Percentiles rank a stretch among this genome's conserved stretches.
These are phyloP conservation scores for Arthromyces matolae DNA, from an alignment of 768 basidiomycete species.

Conservation along the genomic window DNA sequence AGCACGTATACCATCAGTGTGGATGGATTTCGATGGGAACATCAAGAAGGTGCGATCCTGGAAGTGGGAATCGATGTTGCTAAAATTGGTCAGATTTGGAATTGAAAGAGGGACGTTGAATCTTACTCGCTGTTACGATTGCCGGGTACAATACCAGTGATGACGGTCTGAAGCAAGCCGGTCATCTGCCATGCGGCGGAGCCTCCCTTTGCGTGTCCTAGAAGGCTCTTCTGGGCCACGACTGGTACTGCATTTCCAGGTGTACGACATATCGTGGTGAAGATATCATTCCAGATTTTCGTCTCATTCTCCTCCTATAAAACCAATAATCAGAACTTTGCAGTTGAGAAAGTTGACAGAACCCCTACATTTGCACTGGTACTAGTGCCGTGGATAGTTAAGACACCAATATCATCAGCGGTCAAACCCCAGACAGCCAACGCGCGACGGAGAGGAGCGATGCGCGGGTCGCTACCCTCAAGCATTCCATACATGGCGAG, in stretches of 20 bases:
- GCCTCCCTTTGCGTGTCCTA: conserved; percentile 97
- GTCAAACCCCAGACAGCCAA: conserved; percentile 95
- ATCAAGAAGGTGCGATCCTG: conserved; percentile 85
- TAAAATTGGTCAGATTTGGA: conserved; percentile 24
- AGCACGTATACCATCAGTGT: conserved; percentile 88
- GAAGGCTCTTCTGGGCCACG: conserved; percentile 95
- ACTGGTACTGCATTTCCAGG: conserved; percentile 96
- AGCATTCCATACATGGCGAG: conserved; percentile 96
- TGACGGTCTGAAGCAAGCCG: conserved; percentile 84
- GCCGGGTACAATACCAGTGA: conserved; percentile 85
- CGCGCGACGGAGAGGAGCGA: conserved; percentile 91
- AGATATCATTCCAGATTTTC: conserved; percentile 93
- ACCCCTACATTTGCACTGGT: conserved; percentile 70
- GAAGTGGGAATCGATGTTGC: conserved; percentile 93
- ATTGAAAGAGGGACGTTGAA: no score
- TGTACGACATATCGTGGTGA: conserved; percentile 83
- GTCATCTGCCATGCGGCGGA: conserved; percentile 98
- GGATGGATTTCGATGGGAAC: conserved; percentile 96
- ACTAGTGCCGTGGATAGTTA: conserved; percentile 88
- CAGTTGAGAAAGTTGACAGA: neutral
- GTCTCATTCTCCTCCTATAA: conserved; percentile 93
- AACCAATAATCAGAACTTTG: conserved; percentile 4
- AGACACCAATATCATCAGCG: conserved; percentile 87
- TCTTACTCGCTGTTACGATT: conserved; percentile 96
- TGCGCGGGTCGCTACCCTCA: conserved; percentile 77